phyloP scores from a whole-genome alignment of 2,329 filamentous ascomycete species.

The Colletotrichum horii region DNA sequence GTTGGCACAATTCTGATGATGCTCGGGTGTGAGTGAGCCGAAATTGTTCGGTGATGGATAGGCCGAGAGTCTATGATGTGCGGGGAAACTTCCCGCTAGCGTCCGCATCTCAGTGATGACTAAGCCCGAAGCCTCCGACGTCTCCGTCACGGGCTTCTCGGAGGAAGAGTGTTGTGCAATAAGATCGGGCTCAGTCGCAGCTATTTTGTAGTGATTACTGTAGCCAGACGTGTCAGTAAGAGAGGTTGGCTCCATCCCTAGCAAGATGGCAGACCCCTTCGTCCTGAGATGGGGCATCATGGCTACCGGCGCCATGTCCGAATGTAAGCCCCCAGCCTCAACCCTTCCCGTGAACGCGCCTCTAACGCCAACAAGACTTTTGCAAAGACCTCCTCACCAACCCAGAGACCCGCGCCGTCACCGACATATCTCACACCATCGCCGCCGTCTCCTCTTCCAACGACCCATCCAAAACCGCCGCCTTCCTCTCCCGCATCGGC shows the following conservation, averaged over 20 bases:
- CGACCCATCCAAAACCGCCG: conserved; percentile 81
- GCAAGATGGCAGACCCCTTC: conserved; percentile 51
- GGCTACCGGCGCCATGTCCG: conserved; percentile 63
- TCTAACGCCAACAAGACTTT: conserved; percentile 52
- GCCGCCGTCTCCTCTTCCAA: conserved; percentile 77
- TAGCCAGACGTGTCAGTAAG: no score
- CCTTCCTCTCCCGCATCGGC: conserved; percentile 76
- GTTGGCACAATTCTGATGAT: neutral
- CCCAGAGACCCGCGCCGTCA: conserved; percentile 70
- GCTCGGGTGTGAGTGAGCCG: neutral
- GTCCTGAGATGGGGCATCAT: conserved; percentile 64
- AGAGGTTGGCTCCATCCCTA: rapidly evolving
- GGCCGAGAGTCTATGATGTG: neutral
- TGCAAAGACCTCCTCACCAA: conserved; percentile 79
- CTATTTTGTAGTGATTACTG: no score
- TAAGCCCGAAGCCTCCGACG: neutral
- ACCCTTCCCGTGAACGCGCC: neutral
- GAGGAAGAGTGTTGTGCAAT: neutral
- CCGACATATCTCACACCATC: conserved; percentile 76
- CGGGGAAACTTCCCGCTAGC: neutral
- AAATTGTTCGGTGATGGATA: neutral
- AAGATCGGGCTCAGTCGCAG: no score
- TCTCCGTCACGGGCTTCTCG: neutral
- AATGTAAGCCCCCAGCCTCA: conserved; percentile 44
- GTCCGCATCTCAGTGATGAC: neutral